Base-by-base conservation (phyloP, 257 asterid species). In the Nyctanthes arbortristis region DNA sequence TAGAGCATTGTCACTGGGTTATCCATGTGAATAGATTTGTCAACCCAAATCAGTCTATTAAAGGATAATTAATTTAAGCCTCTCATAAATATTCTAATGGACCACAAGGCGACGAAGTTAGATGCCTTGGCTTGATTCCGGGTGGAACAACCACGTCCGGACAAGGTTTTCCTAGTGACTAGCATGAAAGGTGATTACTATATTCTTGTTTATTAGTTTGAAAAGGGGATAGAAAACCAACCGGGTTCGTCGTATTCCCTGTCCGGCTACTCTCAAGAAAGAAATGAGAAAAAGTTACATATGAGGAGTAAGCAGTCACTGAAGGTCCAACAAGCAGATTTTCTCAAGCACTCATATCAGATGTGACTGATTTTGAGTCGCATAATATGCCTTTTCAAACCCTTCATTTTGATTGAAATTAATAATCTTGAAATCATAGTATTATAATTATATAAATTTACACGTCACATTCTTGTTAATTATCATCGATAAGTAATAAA, bases 121-220 rank as follows among this genome's bases (percentile, higher is more conserved):
- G 74, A 80, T 80, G 68, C 79, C 68, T 35, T 40, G 35, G 18
- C 31, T 45, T 35, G 75, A 80, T 77, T 71, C 82, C 68, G 58
- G 30, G 22, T 31, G 49, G 31, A 72, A 69, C 63, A 34, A 30
- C 57, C 61, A 31, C 40, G 22, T 39, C 5, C 2, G 33, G 73
- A 68, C 63, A 55, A 40, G 8, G 55, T 14, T 45, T n/a, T n/a
- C n/a, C n/a, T n/a, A n/a, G n/a, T n/a, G n/a, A n/a, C n/a, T n/a
- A n/a, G n/a, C n/a, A n/a, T n/a, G n/a, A n/a, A n/a, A n/a, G n/a
- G n/a, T n/a, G n/a, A n/a, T n/a, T n/a, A n/a, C n/a, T n/a, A n/a
- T n/a, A n/a, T n/a, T n/a, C n/a, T n/a, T n/a, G n/a, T n/a, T n/a
- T n/a, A n/a, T n/a, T n/a, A n/a, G n/a, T n/a, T n/a, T n/a, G n/a